These are phyloP conservation scores for Nymphaea colorata DNA, from an alignment of 164 flowering plant species.

Conservation along the genomic window DNA sequence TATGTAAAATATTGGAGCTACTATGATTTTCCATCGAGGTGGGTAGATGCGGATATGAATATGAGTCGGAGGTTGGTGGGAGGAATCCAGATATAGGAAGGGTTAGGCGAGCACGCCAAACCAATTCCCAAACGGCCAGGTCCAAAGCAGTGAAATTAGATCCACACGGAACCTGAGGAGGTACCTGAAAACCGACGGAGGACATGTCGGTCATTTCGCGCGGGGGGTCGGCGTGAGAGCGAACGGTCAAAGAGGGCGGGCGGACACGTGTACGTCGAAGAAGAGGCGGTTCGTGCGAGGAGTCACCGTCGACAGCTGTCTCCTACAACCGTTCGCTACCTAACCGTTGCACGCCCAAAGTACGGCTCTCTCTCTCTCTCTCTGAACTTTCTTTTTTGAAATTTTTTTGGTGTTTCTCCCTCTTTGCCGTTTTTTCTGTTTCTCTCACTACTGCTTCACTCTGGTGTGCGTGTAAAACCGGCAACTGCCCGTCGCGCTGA, in stretches of 20 bases:
- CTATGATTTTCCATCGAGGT: too few relatives aligned
- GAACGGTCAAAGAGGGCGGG: not conserved
- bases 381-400: not conserved
- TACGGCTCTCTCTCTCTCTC: slow-evolving; percentile 17
- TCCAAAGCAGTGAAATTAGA: not conserved
- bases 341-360: slow-evolving; percentile 18
- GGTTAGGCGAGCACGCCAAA: too few relatives aligned
- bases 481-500: too few relatives aligned
- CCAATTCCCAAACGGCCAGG: not conserved
- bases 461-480: too few relatives aligned
- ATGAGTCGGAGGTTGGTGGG: too few relatives aligned
- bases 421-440: slow-evolving; percentile 3
- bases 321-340: not conserved
- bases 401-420: slow-evolving; percentile 4
- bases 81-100: too few relatives aligned
- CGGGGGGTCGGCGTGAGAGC: not conserved
- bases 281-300: slow-evolving; percentile 2
- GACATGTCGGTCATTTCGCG: not conserved
- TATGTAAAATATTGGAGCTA: too few relatives aligned
- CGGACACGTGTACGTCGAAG: not conserved
- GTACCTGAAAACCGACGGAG: not conserved
- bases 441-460: too few relatives aligned
- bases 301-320: slow-evolving; percentile 15
- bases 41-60: too few relatives aligned
- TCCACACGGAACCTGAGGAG: not conserved